Evolutionary conservation across 805 yeast species (phyloP), one percentile per base, ranked within the genome.

Genomic region (Suhomyces emberorum): DNA sequence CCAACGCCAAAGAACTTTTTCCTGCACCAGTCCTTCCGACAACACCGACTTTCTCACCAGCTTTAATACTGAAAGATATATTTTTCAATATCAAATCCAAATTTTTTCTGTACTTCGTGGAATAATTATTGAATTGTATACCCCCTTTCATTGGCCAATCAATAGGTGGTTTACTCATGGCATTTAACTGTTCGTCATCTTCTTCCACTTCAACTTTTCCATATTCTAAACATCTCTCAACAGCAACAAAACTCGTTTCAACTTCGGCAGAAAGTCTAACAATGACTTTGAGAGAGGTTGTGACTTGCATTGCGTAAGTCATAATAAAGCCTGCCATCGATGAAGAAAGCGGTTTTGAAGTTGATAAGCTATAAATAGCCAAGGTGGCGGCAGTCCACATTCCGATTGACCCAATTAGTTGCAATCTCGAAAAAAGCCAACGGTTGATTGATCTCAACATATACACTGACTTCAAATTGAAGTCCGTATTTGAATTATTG

Each of bases 91-190:
- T 50, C 17, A 43, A 42, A 30, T 54, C 58, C 32, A 50, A 40
- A 37, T 47, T 45, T n/a, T 37, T 41, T 30, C 52, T 45, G 33
- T 54, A 54, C 12, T 49, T 31, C 10, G 59, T 48, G 7, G 58
- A 47, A 18, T 52, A 54, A 37, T 47, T 39, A 15, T 34, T 70
- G 54, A 89, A 83, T 36, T 69, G 68, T 34, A 89, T 74, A 3
- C 68, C 73, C 30, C 97, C 97, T 11, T 64, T 52, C 8, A 65
- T 54, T 7, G 96, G 96, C 96, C 96, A 89, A n/a, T 62, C 47
- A 1, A 59, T 53, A 4, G 69, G 62, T 2, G 83, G 71, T 8
- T 79, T 76, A 57, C 96, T 79, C 55, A 89, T 88, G 39, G 87
- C 74, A 3, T 96, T 79, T 8, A 87, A 76, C 55, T 87, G 88